phyloP scores from a whole-genome alignment of 257 asterid species.

The Scutellaria minor region DNA sequence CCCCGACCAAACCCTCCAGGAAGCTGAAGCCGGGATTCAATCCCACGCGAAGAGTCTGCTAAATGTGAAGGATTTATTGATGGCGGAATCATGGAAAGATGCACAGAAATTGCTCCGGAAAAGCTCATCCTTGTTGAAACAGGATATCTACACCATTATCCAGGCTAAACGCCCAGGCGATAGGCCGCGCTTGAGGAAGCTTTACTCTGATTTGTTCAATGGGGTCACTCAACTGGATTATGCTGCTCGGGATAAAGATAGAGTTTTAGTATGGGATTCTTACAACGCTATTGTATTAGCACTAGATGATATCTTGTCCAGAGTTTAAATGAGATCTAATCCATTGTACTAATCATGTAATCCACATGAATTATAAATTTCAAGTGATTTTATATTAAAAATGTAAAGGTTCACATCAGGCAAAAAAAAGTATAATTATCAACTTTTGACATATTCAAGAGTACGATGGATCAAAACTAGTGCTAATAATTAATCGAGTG shows the following conservation, averaged over 20 bases:
- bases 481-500: too few relatives aligned
- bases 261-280: constrained; percentile 51
- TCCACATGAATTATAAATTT: too few relatives aligned
- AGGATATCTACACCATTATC: constrained; percentile 70
- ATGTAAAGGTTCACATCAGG: too few relatives aligned
- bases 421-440: too few relatives aligned
- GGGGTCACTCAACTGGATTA: constrained; percentile 66
- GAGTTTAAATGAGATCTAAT: constrained; percentile 11
- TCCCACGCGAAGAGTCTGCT: constrained; percentile 50
- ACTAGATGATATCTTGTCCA: constrained; percentile 54
- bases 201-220: constrained; percentile 56
- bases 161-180: constrained; percentile 56
- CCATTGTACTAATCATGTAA: too few relatives aligned
- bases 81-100: constrained; percentile 56
- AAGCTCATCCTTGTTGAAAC: constrained; percentile 62
- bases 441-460: too few relatives aligned
- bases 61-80: constrained; percentile 52
- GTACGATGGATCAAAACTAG: too few relatives aligned
- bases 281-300: constrained; percentile 47
- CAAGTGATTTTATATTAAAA: too few relatives aligned
- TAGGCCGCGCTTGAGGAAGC: constrained; percentile 59
- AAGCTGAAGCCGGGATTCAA: constrained; percentile 55
- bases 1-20: constrained; percentile 71
- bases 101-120: constrained; percentile 60
- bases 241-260: constrained; percentile 76